A percentile compares a stretch with the other conserved stretches of the same genome.
Evolutionary conservation across 2,329 filamentous ascomycete genomes (phyloP).

Genomic region (Neofusicoccum cordaticola): DNA sequence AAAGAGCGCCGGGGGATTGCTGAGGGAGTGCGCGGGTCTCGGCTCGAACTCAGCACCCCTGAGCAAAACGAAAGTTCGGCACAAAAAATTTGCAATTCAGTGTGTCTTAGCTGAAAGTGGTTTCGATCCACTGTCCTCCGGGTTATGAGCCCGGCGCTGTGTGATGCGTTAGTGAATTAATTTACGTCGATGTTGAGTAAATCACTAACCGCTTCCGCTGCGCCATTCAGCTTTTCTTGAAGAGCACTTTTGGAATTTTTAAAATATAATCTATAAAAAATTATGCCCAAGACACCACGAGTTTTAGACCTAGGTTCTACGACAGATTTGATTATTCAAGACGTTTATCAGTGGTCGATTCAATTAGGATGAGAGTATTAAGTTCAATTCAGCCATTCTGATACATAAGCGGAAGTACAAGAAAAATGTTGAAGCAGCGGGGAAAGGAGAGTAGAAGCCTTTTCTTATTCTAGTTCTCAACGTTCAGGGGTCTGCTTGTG

Average conservation of each 20-base stretch:
- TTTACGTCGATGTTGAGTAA: neutral
- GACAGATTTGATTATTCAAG: too few species aligned
- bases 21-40: neutral
- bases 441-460: too few species aligned
- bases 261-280: neutral
- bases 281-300: too few species aligned
- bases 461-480: too few species aligned
- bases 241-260: neutral
- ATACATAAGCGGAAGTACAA: too few species aligned
- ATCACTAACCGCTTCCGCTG: slow-evolving; percentile 17
- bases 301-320: too few species aligned
- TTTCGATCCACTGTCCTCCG: slow-evolving; percentile 33
- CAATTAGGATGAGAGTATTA: too few species aligned
- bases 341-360: too few species aligned
- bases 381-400: too few species aligned
- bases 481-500: too few species aligned
- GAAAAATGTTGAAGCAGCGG: too few species aligned
- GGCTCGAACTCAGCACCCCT: neutral
- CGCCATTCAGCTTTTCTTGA: slow-evolving; percentile 17
- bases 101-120: slow-evolving; percentile 20
- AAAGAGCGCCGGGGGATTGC: too few species aligned
- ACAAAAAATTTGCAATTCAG: neutral
- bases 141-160: slow-evolving; percentile 32
- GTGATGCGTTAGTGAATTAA: neutral
- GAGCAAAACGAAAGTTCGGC: neutral